Base-by-base conservation (phyloP, 164 flowering plant genomes). In the Tetrastigma voinierianum region DNA sequence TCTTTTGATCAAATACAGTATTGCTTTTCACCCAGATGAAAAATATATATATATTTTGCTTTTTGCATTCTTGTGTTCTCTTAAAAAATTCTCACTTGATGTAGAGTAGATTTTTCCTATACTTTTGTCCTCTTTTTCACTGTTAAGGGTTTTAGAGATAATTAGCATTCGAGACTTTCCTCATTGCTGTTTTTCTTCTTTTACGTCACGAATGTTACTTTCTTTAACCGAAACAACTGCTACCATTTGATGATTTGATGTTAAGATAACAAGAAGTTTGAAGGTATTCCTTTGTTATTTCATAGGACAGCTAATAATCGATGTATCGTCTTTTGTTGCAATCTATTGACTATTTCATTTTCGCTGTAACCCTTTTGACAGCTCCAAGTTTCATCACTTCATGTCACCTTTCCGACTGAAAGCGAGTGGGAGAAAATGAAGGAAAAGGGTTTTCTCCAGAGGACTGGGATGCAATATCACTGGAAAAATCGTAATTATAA, bases 391-490 rank as follows among this genome's bases (percentile, higher is more conserved):
- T 93, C 97, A 51, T 90, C 98, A n/a, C 72, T 94, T 58, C 98
- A 94, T 74, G 72, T 91, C 32, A 91, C 98, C 44, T 94, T 90
- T 76, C 84, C 96, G 10, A 74, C 89, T 55, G 93, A 83, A 77
- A 71, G 53, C 51, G 92, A 94, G 77, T 91, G 93, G 91, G 69
- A 61, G 48, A 78, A 73, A 65, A 74, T 90, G 81, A 82, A 81
- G 73, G 85, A 83, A 56, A 76, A 79, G 64, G 97, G 93, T 32
- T 94, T 90, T 75, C 82, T 90, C 46, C 97, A 86, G 74, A 86
- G 96, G 78, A 81, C 84, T 48, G 98, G 96, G 60, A 90, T 94
- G 98, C 98, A 94, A 75, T 91, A 94, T 76, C 97, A 94, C 74
- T 94, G 98, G 98, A 86, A 76, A 72, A 94, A 94, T 76, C 89